Conservation (phyloP, 2,329 filamentous ascomycete genomes). For the Pezicula neosporulosa region DNA sequence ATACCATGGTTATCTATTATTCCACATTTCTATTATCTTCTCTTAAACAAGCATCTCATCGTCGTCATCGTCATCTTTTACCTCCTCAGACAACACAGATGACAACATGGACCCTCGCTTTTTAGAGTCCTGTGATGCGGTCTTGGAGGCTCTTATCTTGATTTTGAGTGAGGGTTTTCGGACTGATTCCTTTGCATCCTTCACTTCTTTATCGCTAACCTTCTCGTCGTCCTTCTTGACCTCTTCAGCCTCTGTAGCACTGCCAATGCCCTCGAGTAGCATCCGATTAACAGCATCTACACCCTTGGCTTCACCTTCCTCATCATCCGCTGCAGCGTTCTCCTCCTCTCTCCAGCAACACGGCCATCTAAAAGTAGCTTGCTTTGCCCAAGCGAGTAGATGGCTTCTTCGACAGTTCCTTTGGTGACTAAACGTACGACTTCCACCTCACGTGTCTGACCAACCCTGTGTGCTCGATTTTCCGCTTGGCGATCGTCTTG, state of each 20-base stretch:
- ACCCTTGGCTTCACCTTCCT: slow-evolving; percentile 20
- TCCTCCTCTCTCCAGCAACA: slow-evolving; percentile 57
- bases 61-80: background rate
- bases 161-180: no score
- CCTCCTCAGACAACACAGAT: background rate
- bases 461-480: slow-evolving; percentile 92
- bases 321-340: slow-evolving; percentile 40
- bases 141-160: no score
- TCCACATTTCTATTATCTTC: no score
- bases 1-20: no score
- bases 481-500: slow-evolving; percentile 98
- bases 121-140: no score
- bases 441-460: slow-evolving; percentile 87
- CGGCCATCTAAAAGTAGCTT: slow-evolving; percentile 86
- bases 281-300: slow-evolving; percentile 23
- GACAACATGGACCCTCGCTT: no score
- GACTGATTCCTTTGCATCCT: no score
- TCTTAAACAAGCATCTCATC: background rate
- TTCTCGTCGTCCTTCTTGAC: slow-evolving; percentile 6
- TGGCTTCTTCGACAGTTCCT: slow-evolving; percentile 87
- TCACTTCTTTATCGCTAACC: background rate
- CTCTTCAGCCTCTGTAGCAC: slow-evolving; percentile 4
- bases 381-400: slow-evolving; percentile 85
- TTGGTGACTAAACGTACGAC: slow-evolving; percentile 80
- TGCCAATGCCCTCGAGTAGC: slow-evolving; percentile 22